A percentile compares a stretch with the other conserved stretches of the same genome.
Conservation (phyloP, 1,284 basidiomycete genomes). For the Tilletia indica region DNA sequence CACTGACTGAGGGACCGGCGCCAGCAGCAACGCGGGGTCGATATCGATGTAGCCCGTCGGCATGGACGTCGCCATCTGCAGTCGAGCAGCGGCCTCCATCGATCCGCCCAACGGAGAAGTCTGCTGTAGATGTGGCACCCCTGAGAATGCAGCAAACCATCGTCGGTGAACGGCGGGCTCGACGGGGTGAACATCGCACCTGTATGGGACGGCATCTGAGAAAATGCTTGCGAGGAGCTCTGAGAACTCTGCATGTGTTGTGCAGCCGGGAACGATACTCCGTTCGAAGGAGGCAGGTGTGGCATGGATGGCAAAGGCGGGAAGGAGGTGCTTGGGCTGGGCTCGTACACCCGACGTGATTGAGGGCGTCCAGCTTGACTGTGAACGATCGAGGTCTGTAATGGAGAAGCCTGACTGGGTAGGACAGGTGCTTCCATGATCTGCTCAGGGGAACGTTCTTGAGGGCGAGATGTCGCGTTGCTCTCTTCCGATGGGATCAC, state of each 20-base stretch:
- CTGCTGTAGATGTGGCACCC: too few species aligned
- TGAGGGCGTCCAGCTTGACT: background rate
- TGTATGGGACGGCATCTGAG: too few species aligned
- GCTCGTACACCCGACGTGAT: background rate
- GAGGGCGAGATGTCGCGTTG: background rate
- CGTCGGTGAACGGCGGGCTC: too few species aligned
- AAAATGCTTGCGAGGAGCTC: too few species aligned
- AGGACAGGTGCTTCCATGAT: slow-evolving; percentile 7
- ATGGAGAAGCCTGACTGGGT: background rate
- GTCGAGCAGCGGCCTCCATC: too few species aligned
- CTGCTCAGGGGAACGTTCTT: background rate
- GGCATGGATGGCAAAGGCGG: background rate
- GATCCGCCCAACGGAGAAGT: too few species aligned
- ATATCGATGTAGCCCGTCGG: background rate
- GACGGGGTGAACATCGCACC: too few species aligned
- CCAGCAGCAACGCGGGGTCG: background rate
- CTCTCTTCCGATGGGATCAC: background rate
- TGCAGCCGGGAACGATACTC: background rate
- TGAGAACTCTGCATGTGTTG: background rate
- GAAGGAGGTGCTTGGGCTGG: background rate
- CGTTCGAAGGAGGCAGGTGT: background rate
- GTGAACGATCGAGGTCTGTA: background rate
- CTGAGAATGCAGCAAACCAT: too few species aligned
- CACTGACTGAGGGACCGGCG: background rate
- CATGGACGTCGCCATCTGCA: too few species aligned